A percentile compares a stretch with the other conserved stretches of the same genome.
phyloP scores from a whole-genome alignment of 2,329 filamentous ascomycete genomes.

The Epichloe uncinata region DNA sequence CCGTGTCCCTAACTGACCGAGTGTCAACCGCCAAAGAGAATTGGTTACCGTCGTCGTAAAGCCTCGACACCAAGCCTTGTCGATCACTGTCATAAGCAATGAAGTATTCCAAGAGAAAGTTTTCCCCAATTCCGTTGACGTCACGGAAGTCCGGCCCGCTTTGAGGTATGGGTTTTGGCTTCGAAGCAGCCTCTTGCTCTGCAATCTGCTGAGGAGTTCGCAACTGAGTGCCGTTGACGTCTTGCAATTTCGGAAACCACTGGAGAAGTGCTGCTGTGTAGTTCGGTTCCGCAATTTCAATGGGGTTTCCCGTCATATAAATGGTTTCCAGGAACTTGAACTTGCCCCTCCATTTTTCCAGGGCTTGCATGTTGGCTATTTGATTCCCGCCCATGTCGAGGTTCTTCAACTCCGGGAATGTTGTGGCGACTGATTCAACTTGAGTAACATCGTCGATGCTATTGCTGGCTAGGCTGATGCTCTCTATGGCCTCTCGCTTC shows the following conservation, averaged over 20 bases:
- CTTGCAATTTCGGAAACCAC: slow-evolving; percentile 72
- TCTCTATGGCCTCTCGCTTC: slow-evolving; percentile 66
- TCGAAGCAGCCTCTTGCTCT: slow-evolving; percentile 33
- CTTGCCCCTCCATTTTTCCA: slow-evolving; percentile 67
- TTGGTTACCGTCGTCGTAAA: slow-evolving; percentile 63
- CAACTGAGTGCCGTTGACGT: slow-evolving; percentile 62
- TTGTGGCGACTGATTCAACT: slow-evolving; percentile 62
- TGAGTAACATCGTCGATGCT: slow-evolving; percentile 57
- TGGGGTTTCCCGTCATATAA: slow-evolving; percentile 63
- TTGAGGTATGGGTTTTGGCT: slow-evolving; percentile 47
- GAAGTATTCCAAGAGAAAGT: slow-evolving; percentile 64
- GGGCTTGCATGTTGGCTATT: slow-evolving; percentile 50
- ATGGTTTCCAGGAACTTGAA: slow-evolving; percentile 72
- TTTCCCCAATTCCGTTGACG: slow-evolving; percentile 58
- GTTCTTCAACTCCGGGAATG: slow-evolving; percentile 75
- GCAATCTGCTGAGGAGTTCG: slow-evolving; percentile 59
- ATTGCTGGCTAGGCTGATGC: slow-evolving; percentile 73
- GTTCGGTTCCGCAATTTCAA: slow-evolving; percentile 45
- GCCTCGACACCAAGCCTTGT: slow-evolving; percentile 43
- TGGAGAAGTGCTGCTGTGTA: slow-evolving; percentile 57
- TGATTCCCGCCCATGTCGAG: slow-evolving; percentile 81
- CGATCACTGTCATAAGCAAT: slow-evolving; percentile 61
- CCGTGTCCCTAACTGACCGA: slow-evolving; percentile 34
- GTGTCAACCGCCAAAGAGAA: slow-evolving; percentile 68
- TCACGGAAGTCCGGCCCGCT: slow-evolving; percentile 59